Base-by-base conservation (phyloP, 140 eudicot genomes). In the Bidens hawaiensis region DNA sequence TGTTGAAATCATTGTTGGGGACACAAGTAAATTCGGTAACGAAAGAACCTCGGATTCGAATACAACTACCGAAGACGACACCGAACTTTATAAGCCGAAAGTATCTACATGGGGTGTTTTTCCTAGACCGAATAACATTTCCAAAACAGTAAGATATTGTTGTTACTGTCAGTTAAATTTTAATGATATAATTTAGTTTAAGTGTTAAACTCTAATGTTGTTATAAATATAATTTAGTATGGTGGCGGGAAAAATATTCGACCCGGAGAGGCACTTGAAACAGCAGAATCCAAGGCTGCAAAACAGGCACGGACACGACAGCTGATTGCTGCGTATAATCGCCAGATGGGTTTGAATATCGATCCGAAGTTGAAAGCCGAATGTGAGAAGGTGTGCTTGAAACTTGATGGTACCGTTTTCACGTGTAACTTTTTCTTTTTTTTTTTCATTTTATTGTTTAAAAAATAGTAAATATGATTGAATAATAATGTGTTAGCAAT, bases 61-160 rank as follows among this genome's bases (percentile, higher is more conserved):
- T 21, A 51, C 82, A 40, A 18, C 56, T 27, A 30, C 63, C 27
- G 83, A 91, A 68, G 94, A 87, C 9, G 78, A 75, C 22, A 50
- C 65, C 5, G 95, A 87, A 27, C 81, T 88, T 23, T 87, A 91
- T 65, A 82, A 91, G 77, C 96, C 99, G 31, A 91, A 82, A 78
- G 89, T 88, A 72, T 80, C 99, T 42, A 87, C 99, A 0, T 91
- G 99, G 99, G 95, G 95, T 41, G 82, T 84, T 77, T 85, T 82
- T 61, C 93, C 93, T 49, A 84, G 95, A 71, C 98, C 96, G 8
- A 72, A 65, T 41, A 56, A 85, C 74, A 87, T 91, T 67, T 84
- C 96, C 15, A 79, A 82, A 76, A 74, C 96, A 18, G 96, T 87
- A 81, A 62, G 87, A 51, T 58, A 36, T 40, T 40, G 40, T 40